Conservation (phyloP, 2,329 filamentous ascomycete genomes). For the Nigrospora oryzae region DNA sequence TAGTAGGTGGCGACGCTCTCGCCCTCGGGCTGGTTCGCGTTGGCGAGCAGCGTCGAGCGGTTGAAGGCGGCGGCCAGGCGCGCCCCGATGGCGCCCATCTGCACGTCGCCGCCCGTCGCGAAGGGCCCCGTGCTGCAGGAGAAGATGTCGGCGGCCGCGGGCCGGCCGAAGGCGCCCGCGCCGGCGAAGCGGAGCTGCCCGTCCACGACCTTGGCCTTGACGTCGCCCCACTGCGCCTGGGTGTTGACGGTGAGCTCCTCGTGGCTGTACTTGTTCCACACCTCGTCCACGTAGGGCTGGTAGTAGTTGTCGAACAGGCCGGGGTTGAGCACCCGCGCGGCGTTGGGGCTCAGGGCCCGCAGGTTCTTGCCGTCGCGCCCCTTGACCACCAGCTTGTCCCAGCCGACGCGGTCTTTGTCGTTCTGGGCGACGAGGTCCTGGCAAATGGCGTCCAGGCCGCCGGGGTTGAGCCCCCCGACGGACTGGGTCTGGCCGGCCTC, state of each 20-base stretch:
- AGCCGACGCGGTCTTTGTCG: conserved; percentile 35
- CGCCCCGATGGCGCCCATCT: conserved; percentile 34
- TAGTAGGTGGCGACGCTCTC: conserved; percentile 39
- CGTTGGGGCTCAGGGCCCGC: conserved; percentile 45
- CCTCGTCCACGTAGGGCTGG: conserved; percentile 33
- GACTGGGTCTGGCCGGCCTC: conserved; percentile 31
- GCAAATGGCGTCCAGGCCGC: conserved; percentile 38
- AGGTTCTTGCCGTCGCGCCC: conserved; percentile 28
- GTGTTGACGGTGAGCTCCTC: conserved; percentile 31
- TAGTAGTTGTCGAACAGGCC: conserved; percentile 37
- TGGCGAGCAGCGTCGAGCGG: conserved; percentile 33
- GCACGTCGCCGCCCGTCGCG: conserved; percentile 27
- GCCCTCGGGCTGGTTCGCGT: conserved; percentile 37
- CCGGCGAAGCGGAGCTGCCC: conserved; percentile 26
- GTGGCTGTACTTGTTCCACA: conserved; percentile 33
- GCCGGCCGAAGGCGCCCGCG: conserved; percentile 35
- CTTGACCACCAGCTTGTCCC: conserved; percentile 42
- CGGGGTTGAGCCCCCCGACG: conserved; percentile 39
- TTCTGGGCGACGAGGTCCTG: conserved; percentile 34
- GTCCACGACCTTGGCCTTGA: conserved; percentile 25
- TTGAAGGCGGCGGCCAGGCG: conserved; percentile 41
- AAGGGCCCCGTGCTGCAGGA: conserved; percentile 42
- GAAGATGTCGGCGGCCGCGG: conserved; percentile 37
- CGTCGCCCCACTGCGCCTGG: conserved; percentile 26
- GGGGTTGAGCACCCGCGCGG: conserved; percentile 32